Evolutionary conservation across 2,329 filamentous ascomycete species (phyloP).

Genomic region (Hysterium pulicare): DNA sequence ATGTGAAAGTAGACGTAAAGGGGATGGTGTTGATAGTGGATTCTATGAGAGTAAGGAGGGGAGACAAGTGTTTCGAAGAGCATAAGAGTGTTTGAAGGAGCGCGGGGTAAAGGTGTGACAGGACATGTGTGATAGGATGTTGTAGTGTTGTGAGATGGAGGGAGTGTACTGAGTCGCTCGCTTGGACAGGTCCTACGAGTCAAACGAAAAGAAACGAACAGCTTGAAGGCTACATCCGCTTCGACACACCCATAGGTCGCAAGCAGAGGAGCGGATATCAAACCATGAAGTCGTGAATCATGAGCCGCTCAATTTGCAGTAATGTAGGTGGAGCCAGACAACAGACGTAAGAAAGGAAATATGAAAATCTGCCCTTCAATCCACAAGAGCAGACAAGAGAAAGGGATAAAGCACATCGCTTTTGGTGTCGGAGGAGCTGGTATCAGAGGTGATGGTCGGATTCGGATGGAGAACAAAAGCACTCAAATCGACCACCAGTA

Average conservation of each 20-base stretch:
- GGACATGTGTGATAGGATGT: background rate
- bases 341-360: constrained; percentile 24
- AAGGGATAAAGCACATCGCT: constrained; percentile 34
- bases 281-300: constrained; percentile 42
- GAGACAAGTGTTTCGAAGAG: background rate
- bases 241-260: constrained; percentile 11
- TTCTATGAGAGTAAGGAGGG: background rate
- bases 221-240: background rate
- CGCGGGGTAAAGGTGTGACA: background rate
- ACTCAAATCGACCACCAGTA: constrained; percentile 6
- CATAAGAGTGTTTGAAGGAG: background rate
- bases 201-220: background rate
- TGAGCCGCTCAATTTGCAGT: constrained; percentile 39
- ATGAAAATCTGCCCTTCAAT: constrained; percentile 32
- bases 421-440: constrained; percentile 17
- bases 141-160: background rate
- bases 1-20: background rate
- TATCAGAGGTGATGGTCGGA: constrained; percentile 3
- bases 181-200: background rate
- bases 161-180: background rate
- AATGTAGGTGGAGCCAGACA: constrained; percentile 24
- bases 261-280: constrained; percentile 35
- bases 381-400: constrained; percentile 24
- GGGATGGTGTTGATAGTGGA: background rate
- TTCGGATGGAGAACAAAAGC: constrained; percentile 6